Evolutionary conservation across 2,329 filamentous ascomycete genomes (phyloP).

Genomic region (Ascochyta lentis): DNA sequence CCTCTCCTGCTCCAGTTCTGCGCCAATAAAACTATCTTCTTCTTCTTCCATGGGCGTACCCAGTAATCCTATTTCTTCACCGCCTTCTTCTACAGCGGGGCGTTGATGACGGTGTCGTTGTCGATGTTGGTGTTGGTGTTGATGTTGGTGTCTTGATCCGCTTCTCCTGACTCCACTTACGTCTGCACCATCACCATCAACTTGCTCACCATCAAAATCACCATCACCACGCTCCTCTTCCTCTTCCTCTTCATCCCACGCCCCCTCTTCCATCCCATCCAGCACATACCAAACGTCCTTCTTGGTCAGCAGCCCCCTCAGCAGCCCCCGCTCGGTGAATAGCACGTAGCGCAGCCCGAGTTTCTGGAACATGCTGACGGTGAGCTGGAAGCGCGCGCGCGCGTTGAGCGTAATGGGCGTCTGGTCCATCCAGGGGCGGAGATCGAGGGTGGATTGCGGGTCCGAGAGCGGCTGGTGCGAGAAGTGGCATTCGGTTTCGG

Average conservation of each 20-base stretch:
- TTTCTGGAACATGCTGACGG: slow-evolving; percentile 91
- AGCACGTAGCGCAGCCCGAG: slow-evolving; percentile 89
- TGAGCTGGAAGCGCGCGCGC: slow-evolving; percentile 79
- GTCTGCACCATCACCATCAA: slow-evolving; percentile 40
- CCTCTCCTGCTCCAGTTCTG: background rate
- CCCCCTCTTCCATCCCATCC: slow-evolving; percentile 61
- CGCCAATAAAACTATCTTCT: slow-evolving; percentile 21
- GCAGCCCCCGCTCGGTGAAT: slow-evolving; percentile 79
- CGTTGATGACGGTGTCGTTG: slow-evolving; percentile 15
- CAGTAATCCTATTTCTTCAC: slow-evolving; percentile 51
- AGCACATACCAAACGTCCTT: slow-evolving; percentile 97
- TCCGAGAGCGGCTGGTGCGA: slow-evolving; percentile 78
- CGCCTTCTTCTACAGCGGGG: slow-evolving; percentile 24
- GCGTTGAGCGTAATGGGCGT: slow-evolving; percentile 90
- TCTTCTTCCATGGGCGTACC: slow-evolving; percentile 18
- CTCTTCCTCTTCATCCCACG: slow-evolving; percentile 40
- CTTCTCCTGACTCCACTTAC: slow-evolving; percentile 33
- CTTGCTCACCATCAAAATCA: background rate
- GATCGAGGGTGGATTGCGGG: slow-evolving; percentile 77
- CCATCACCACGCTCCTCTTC: slow-evolving; percentile 51
- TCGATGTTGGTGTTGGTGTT: slow-evolving; percentile 8
- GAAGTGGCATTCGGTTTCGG: slow-evolving; percentile 82
- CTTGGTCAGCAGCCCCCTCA: slow-evolving; percentile 90
- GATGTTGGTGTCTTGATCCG: slow-evolving; percentile 45
- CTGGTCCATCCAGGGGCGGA: slow-evolving; percentile 98